Conservation (phyloP, 2,329 filamentous ascomycete species). For the Colletotrichum siamense region DNA sequence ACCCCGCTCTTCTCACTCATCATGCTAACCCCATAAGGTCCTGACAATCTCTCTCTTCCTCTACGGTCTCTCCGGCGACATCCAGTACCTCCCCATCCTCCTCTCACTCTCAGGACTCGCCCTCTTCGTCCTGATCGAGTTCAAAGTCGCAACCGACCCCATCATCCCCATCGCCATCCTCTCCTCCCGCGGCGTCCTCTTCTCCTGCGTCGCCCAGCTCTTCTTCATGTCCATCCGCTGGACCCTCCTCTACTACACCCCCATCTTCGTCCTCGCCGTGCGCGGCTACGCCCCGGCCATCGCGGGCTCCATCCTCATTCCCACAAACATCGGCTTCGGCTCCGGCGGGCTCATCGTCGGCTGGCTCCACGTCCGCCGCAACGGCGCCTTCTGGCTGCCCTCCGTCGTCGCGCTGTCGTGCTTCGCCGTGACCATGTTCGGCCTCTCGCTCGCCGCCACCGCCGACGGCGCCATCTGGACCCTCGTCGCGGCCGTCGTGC, state of each 20-base stretch:
- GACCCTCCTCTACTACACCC: constrained; percentile 81
- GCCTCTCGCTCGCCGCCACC: constrained; percentile 61
- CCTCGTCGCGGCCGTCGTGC: constrained; percentile 67
- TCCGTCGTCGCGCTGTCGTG: constrained; percentile 64
- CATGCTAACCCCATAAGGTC: constrained; percentile 45
- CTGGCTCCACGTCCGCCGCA: constrained; percentile 75
- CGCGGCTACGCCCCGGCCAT: constrained; percentile 71
- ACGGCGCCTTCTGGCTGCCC: constrained; percentile 75
- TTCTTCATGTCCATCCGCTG: constrained; percentile 83
- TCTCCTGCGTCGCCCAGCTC: constrained; percentile 77
- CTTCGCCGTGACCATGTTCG: constrained; percentile 65
- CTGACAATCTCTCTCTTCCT: constrained; percentile 74
- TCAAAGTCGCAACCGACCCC: constrained; percentile 67
- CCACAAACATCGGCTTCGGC: constrained; percentile 82
- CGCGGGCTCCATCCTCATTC: constrained; percentile 78
- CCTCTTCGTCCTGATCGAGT: constrained; percentile 68
- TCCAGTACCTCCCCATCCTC: constrained; percentile 65
- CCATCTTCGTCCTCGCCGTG: constrained; percentile 80
- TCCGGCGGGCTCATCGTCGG: constrained; percentile 76
- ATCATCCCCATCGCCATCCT: constrained; percentile 78
- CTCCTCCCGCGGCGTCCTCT: constrained; percentile 70
- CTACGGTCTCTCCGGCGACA: constrained; percentile 69
- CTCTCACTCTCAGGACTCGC: constrained; percentile 58
- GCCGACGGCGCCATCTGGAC: constrained; percentile 52
- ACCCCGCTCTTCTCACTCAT: constrained; percentile 21